Base-by-base conservation (phyloP, 116 monocot species). In the Papilionanthe hybrid region DNA sequence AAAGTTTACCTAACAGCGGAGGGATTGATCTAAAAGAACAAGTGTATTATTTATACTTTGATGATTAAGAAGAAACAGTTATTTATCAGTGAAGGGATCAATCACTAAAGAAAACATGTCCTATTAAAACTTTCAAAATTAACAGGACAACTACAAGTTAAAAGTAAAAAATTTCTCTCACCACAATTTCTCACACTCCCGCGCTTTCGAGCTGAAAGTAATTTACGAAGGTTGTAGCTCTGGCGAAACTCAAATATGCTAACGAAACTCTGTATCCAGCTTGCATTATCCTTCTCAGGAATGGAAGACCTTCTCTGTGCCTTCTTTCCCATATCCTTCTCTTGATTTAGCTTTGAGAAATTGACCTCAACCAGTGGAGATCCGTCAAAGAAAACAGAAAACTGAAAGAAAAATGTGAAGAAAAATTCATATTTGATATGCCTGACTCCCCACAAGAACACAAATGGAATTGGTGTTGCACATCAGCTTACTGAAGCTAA, bases 191-290 rank as follows among this genome's bases (percentile, higher is more conserved):
- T 88, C 67, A 23, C 50, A 74, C 81, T 89, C 28, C 85, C 84
- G 81, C 65, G 85, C 76, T 81, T 93, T 25, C 73, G 78, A 77
- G 93, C 82, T 55, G 83, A 85, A 72, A 94, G 85, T 58, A 92
- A 85, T 81, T 84, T 92, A 9, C 56, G 85, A 43, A 80, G 22
- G 42, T 78, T 75, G 55, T 77, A 80, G 41, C 58, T 78, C 9
- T 79, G 87, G 20, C 88, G 83, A 78, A 89, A 92, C 57, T 91
- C 83, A 78, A 93, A 85, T n/a, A 96, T 78, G 76, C 72, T 83
- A 58, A 89, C 84, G 5, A 96, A 81, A 74, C 89, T 82, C 66
- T 85, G 83, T 79, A 96, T 78, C 66, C 93, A 96, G 67, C 96
- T 86, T 41, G 57, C 76, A 77, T 84, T 83, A 29, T 86, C 75